Conservation (phyloP, 1,284 basidiomycete genomes). For the Uromyces viciae-fabae region DNA sequence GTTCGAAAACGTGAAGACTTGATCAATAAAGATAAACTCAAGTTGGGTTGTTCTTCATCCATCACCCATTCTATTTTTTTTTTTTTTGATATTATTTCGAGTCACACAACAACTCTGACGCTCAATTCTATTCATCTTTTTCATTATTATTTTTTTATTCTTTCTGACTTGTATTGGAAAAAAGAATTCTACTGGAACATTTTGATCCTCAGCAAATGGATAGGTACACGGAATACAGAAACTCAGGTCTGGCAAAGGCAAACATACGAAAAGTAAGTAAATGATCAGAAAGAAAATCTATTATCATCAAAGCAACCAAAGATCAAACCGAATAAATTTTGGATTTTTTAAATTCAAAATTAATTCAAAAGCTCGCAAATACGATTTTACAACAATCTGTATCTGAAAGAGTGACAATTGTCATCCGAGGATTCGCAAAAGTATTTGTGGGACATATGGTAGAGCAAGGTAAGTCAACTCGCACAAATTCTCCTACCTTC, state of each 20-base stretch:
- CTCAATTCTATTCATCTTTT: neutral
- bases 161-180: conserved; percentile 35
- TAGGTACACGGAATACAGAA: conserved; percentile 77
- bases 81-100: no score
- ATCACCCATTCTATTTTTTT: neutral
- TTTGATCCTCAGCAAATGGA: conserved; percentile 79
- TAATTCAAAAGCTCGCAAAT: conserved; percentile 68
- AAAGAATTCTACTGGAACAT: conserved; percentile 76
- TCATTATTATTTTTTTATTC: no score
- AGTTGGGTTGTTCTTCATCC: conserved; percentile 47
- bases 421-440: conserved; percentile 81
- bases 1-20: conserved; percentile 53
- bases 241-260: conserved; percentile 76
- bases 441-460: conserved; percentile 89
- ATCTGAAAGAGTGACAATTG: conserved; percentile 76
- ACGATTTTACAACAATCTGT: conserved; percentile 73
- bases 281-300: no score
- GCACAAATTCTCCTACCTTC: neutral
- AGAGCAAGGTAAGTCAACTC: conserved; percentile 66
- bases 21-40: conserved; percentile 55
- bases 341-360: no score
- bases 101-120: no score
- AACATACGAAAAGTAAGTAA: conserved; percentile 68
- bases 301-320: conserved; percentile 15
- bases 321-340: no score